phyloP scores from a whole-genome alignment of 2,329 filamentous ascomycete genomes.

The Diaporthe aspalathi region DNA sequence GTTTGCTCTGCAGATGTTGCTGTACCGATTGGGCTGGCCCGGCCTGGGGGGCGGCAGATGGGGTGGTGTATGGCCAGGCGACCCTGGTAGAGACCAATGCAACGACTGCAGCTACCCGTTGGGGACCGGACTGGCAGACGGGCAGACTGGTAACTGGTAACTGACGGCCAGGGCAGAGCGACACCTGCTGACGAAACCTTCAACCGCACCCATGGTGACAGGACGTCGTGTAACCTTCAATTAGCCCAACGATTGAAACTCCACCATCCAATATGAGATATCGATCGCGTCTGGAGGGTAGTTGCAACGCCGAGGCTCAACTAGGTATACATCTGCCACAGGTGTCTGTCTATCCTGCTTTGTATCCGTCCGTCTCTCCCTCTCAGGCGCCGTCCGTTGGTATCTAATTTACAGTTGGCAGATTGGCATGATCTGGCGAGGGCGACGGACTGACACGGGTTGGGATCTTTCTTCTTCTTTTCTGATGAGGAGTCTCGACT shows the following conservation, averaged over 20 bases:
- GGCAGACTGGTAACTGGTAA: not conserved
- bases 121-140: conserved; percentile 16
- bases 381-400: conserved; percentile 21
- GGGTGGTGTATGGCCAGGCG: conserved; percentile 22
- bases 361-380: too few relatives aligned
- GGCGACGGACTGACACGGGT: not conserved
- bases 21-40: conserved; percentile 21
- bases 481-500: conserved; percentile 10
- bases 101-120: conserved; percentile 35
- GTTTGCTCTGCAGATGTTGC: conserved; percentile 5
- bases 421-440: conserved; percentile 26
- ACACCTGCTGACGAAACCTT: conserved; percentile 27
- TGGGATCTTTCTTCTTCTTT: not conserved
- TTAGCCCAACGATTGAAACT: conserved; percentile 19
- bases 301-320: conserved; percentile 23
- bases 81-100: conserved; percentile 28
- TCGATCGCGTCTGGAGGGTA: conserved; percentile 15
- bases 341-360: conserved; percentile 20
- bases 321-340: conserved; percentile 19
- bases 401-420: conserved; percentile 20
- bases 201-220: conserved; percentile 30
- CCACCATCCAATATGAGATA: conserved; percentile 19
- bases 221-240: conserved; percentile 34
- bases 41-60: conserved; percentile 8
- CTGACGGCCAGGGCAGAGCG: conserved; percentile 3